Base-by-base conservation (phyloP, 345 rosid species). In the Citrus maxima region DNA sequence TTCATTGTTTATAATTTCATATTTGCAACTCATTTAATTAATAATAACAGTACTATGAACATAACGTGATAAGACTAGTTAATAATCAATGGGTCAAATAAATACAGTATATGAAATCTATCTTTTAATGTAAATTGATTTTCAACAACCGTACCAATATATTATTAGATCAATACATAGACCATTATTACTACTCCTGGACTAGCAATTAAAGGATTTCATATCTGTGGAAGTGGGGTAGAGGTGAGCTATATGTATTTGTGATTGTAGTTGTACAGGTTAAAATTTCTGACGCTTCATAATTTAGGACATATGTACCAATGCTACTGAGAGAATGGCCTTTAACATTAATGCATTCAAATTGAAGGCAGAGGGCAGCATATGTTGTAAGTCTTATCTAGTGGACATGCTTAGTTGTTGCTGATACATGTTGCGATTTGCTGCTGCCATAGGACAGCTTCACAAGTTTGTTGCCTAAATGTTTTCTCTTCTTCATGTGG, bases 381-480 rank as follows among this genome's bases (percentile, higher is more conserved):
- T 54, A 66, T 34, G 37, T 76, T 54, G 37, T 10, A 24, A 34
- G n/a, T 28, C 28, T 32, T 16, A 66, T 76, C 46, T 22, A 32
- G 62, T 14, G 63, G 9, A 64, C 70, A 65, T 51, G 63, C 62
- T 66, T 76, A 34, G 64, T 38, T 76, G 79, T 66, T 60, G 30
- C 65, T 72, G 65, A 58, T 56, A 54, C 55, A 19, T 71, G 27
- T 16, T 51, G 25, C 19, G 25, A 71, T 10, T 32, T 5, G 76
- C 49, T 2, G 76, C 49, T 72, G 76, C 65, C 76, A 72, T 35
- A 12, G 10, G 65, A 66, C 64, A 22, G 38, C 42, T 63, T 75
- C 30, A 49, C 71, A 49, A 46, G 37, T 27, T 49, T 28, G 61
- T 22, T 68, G 24, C 62, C 46, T 40, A 10, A 2, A 18, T 38